These are phyloP conservation scores for Komagataea norvegica DNA, from an alignment of 1,139 yeast species.

Conservation along the genomic window DNA sequence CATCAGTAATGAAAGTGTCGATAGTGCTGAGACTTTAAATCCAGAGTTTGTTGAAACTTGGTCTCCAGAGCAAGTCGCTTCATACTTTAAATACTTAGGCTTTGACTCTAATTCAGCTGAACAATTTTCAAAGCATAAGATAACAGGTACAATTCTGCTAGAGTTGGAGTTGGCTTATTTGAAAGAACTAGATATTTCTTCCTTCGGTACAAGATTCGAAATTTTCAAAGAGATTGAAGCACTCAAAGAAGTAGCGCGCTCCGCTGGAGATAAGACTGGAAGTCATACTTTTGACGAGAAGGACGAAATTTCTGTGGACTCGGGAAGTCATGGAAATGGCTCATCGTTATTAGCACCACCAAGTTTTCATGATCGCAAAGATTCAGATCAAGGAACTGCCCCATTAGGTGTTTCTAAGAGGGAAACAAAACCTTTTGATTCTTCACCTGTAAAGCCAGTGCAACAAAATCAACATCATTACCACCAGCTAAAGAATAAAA, in stretches of 20 bases:
- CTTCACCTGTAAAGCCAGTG: constrained; percentile 29
- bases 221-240: constrained; percentile 84
- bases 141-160: constrained; percentile 77
- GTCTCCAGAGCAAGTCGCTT: constrained; percentile 82
- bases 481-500: background rate
- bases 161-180: constrained; percentile 82
- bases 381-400: constrained; percentile 15
- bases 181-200: constrained; percentile 85
- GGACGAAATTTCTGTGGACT: constrained; percentile 8
- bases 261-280: constrained; percentile 3
- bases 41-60: constrained; percentile 57
- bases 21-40: constrained; percentile 31
- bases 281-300: constrained; percentile 12
- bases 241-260: constrained; percentile 34
- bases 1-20: constrained; percentile 11
- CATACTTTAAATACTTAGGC: constrained; percentile 68
- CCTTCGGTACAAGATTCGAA: constrained; percentile 94
- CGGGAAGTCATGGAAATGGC: background rate
- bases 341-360: constrained; percentile 11
- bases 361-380: constrained; percentile 5
- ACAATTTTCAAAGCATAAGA: constrained; percentile 80
- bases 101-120: constrained; percentile 71
- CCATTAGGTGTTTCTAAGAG: constrained; percentile 38
- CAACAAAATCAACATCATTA: background rate
- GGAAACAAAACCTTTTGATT: constrained; percentile 50